Base-by-base conservation (phyloP, 495 filamentous ascomycete genomes). In the Tetracladium setigerum region DNA sequence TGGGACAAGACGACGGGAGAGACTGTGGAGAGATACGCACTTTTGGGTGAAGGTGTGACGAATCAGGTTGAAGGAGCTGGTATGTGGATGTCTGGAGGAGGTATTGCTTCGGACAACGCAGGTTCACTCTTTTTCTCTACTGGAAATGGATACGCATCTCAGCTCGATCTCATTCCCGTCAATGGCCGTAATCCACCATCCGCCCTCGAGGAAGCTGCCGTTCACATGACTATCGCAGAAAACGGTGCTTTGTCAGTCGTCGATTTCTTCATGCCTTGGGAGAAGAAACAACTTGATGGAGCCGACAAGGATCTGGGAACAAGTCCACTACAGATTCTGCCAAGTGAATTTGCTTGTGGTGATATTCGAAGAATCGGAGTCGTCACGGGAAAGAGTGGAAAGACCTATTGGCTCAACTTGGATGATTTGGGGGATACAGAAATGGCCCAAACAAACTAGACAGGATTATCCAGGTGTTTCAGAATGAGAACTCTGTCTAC, bases 281-380 rank as follows among this genome's bases (percentile, higher is more conserved):
- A 69, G 46, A 68, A 65, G 36, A 54, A 51, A 18, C 52, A 60
- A 34, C 50, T 69, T 18, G 68, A 71, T 47, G 68, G 68, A 8
- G 67, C 66, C 5, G 70, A 73, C 46, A 66, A 63, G 33, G 70
- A 72, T 57, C 58, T 72, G 17, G 70, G 70, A 12, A 69, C 69
- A 9, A 64, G 60, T 1, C 65, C 64, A 1, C 52, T 72, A 14
- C 52, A 63, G 17, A 53, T 73, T 1, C 61, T 74, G 0, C 62
- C 67, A 2, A 53, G 37, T 16, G 49, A 63, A 12, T 71, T 71
- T 52, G 55, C 60, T 10, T 66, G 66, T 5, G 49, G 54, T 13
- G 57, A 53, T n/a, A 60, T 68, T 9, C 52, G 52, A 15, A 56
- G 64, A 10, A 59, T 67, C 38, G 64, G 60, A 18, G 65, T 60